Base-by-base conservation (phyloP, 2,329 filamentous ascomycete species). In the Hypoxylon sp. region DNA sequence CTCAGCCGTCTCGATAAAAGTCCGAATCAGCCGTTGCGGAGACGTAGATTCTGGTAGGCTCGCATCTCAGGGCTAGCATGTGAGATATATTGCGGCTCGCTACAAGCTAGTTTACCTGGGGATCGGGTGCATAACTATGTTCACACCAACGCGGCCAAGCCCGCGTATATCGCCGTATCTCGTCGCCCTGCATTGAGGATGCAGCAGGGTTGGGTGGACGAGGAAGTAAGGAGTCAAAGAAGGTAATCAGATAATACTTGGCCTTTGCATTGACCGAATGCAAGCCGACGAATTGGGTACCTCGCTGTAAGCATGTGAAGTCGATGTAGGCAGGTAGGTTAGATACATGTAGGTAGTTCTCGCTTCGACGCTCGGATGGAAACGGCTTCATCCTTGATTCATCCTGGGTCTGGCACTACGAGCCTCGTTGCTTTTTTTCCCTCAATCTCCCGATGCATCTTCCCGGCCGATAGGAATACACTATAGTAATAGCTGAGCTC, bases 191-290 rank as follows among this genome's bases (percentile, higher is more conserved):
- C 60, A 52, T 47, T 42, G 37, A 33, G n/a, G 42, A 33, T 63
- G 58, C 52, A 57, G 50, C 46, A 46, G 44, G 52, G 44, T 60
- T 65, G 53, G 57, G 48, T 59, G 68, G 61, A 42, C 26, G 19
- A 54, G 44, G 19, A 58, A 48, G 64, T 61, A 67, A 64, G 67
- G 66, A 64, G 61, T 53, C 50, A 33, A 48, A 61, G 54, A 48
- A 54, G 33, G 60, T 42, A 62, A 60, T 66, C 56, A 59, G 57
- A 56, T 52, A 65, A 62, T 39, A 52, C 56, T 37, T 53, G 48
- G 47, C 52, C 57, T 63, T 65, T 72, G 72, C 70, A 67, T 72
- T 74, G 65, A 68, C 71, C 71, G 68, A 62, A 68, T 75, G 74
- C 73, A 71, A 55, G 65, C 59, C 37, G 50, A 70, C 70, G 53